These are phyloP conservation scores for Zasmidium citrigriseum DNA, from an alignment of 2,329 filamentous ascomycete genomes.

Conservation along the genomic window DNA sequence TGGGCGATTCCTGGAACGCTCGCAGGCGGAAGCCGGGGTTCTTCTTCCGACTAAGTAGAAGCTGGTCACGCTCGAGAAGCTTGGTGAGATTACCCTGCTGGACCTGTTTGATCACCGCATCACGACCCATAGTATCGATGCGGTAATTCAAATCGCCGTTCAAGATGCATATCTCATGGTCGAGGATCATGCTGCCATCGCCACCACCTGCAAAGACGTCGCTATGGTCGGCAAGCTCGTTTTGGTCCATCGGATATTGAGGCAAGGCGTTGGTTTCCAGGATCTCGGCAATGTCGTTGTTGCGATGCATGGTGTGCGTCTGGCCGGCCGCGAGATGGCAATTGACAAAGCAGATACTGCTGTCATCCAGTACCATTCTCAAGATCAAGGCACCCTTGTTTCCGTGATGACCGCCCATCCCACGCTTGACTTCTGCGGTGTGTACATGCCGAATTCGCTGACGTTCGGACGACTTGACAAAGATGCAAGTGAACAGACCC, in stretches of 20 bases:
- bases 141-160: constrained; percentile 98
- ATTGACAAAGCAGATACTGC: constrained; percentile 92
- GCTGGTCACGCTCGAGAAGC: constrained; percentile 88
- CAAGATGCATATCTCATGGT: constrained; percentile 95
- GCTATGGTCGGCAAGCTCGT: constrained; percentile 56
- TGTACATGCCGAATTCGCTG: constrained; percentile 75
- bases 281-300: constrained; percentile 89
- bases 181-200: constrained; percentile 90
- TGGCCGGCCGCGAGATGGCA: constrained; percentile 96
- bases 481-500: constrained; percentile 92
- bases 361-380: constrained; percentile 92
- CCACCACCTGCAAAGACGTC: constrained; percentile 89
- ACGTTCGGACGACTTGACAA: constrained; percentile 79
- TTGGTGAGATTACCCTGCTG: constrained; percentile 79
- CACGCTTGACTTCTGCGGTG: constrained; percentile 85
- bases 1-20: constrained; percentile 86
- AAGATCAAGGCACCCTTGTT: constrained; percentile 95
- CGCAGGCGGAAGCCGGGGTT: constrained; percentile 88
- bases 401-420: constrained; percentile 91
- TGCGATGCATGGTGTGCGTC: constrained; percentile 82
- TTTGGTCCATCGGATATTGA: constrained; percentile 52
- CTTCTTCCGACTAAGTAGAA: constrained; percentile 82
- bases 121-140: constrained; percentile 94
- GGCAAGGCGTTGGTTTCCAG: constrained; percentile 79
- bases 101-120: constrained; percentile 85